Evolutionary conservation across 2,329 filamentous ascomycete species (phyloP), one percentile per base, ranked within the genome.

Genomic region (Cladosporium phlei): DNA sequence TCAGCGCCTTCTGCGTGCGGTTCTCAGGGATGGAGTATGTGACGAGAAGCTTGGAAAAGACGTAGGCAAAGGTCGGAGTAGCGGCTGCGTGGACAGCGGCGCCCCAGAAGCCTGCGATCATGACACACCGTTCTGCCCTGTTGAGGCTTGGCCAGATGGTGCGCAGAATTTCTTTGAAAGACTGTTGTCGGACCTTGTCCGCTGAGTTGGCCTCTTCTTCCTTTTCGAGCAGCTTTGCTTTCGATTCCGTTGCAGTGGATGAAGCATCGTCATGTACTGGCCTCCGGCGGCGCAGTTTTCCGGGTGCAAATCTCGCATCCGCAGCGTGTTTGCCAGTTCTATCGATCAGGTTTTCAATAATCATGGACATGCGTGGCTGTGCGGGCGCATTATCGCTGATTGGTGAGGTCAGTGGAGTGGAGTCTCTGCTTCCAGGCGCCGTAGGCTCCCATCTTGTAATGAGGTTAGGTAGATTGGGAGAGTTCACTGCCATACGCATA

Each of bases 11-110:
- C 1, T 71, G 66, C 5, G 70, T 62, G 40, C 77, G 75, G 39
- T 75, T 67, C 0, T 65, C 64, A 0, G 72, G 59, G 0, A 76
- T 64, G 65, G 84, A 87, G 61, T 93, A 88, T 0, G 82, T 82
- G 2, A 72, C 68, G 0, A 95, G 74, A 0, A 96, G 75, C 47
- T 83, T 79, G 0, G 88, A 79, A 40, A 95, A 82, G 7, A 85
- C 72, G 61, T 78, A 88, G 0, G 88, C 84, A 57, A 96, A 96
- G 0, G 79, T 69, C 0, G 89, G 86, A 0, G 84, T 86, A 20
- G 78, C 74, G 3, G 74, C 78, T 3, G 86, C 83, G 37, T 86
- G 81, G 0, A 83, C 56, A 1, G 85, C 57, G 22, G 83, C 80
- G 34, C 77, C 73, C 0, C 77, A n/a, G 8, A 88, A 66, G 1